Evolutionary conservation across 78 protist species (phyloP).

Genomic region (Dictyostelium purpureum): DNA sequence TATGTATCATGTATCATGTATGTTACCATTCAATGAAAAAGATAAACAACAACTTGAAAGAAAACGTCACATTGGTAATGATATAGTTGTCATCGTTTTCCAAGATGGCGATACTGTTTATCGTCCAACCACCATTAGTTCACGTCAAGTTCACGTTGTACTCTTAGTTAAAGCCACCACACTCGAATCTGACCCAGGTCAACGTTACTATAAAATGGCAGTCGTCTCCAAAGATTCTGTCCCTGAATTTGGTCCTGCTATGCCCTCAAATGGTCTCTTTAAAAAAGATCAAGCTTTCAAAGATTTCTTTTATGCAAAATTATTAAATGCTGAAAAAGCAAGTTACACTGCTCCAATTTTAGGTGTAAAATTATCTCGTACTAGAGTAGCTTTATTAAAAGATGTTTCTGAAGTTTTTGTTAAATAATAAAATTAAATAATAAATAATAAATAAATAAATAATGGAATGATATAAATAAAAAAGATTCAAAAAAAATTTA

Average conservation of each 20-base stretch:
- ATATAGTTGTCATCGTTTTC: constrained; percentile 75
- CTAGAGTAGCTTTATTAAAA: constrained; percentile 67
- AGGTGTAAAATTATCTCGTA: constrained; percentile 60
- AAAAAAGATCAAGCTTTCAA: constrained; percentile 71
- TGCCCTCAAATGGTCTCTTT: constrained; percentile 68
- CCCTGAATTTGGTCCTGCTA: constrained; percentile 62
- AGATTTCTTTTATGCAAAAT: constrained; percentile 78
- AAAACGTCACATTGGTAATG: constrained; percentile 77
- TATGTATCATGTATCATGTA: constrained; percentile 79
- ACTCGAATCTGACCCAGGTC: constrained; percentile 55
- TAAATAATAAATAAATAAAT: not conserved
- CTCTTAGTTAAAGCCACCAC: constrained; percentile 58
- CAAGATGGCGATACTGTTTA: constrained; percentile 81
- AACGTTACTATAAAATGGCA: constrained; percentile 63
- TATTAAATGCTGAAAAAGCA: constrained; percentile 80
- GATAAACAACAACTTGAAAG: constrained; percentile 81
- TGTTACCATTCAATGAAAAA: constrained; percentile 78
- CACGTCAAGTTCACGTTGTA: constrained; percentile 83
- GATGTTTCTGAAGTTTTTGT: constrained; percentile 69
- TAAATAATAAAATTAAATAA: constrained; percentile 7
- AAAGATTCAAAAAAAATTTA: too few species aligned
- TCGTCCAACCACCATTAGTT: constrained; percentile 78
- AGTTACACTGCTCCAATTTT: constrained; percentile 67
- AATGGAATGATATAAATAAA: too few species aligned
- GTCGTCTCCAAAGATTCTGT: constrained; percentile 76